These are phyloP conservation scores for Myxozyma nipponensis DNA, from an alignment of 805 yeast genomes.

Conservation along the genomic window DNA sequence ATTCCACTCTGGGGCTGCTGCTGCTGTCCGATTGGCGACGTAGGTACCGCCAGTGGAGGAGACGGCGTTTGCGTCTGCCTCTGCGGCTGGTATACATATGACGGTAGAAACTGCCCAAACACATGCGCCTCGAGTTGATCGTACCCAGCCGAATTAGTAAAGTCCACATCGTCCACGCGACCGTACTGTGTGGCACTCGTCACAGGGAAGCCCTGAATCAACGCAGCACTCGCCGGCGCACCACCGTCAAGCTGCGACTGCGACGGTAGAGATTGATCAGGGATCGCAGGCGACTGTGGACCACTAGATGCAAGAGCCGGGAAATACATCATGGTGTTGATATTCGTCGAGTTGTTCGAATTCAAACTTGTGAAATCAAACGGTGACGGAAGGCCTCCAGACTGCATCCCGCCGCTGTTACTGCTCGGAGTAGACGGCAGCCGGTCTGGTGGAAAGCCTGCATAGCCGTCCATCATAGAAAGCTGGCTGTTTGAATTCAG, in stretches of 20 bases:
- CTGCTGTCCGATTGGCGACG: too few species aligned
- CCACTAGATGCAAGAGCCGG: slow-evolving; percentile 8
- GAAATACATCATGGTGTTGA: slow-evolving; percentile 18
- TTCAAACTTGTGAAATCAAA: slow-evolving; percentile 5
- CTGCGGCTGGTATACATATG: too few species aligned
- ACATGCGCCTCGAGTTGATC: slow-evolving; percentile 80
- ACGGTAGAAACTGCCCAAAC: slow-evolving; percentile 79
- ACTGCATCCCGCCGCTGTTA: neutral
- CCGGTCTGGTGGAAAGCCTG: neutral
- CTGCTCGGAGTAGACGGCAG: neutral
- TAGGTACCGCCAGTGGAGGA: too few species aligned
- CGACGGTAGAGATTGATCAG: too few species aligned
- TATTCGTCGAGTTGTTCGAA: slow-evolving; percentile 8
- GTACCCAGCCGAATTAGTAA: slow-evolving; percentile 39
- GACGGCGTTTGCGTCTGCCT: too few species aligned
- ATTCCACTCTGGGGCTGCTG: too few species aligned
- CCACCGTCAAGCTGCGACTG: neutral
- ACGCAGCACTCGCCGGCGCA: neutral
- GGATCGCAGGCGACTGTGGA: neutral
- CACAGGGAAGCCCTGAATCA: neutral
- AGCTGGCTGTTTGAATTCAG: neutral
- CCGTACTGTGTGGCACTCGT: neutral
- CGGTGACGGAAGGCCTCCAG: neutral
- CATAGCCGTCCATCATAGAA: neutral
- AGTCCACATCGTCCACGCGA: neutral